These are phyloP conservation scores for Westerdykella ornata DNA, from an alignment of 2,329 filamentous ascomycete genomes.

Conservation along the genomic window DNA sequence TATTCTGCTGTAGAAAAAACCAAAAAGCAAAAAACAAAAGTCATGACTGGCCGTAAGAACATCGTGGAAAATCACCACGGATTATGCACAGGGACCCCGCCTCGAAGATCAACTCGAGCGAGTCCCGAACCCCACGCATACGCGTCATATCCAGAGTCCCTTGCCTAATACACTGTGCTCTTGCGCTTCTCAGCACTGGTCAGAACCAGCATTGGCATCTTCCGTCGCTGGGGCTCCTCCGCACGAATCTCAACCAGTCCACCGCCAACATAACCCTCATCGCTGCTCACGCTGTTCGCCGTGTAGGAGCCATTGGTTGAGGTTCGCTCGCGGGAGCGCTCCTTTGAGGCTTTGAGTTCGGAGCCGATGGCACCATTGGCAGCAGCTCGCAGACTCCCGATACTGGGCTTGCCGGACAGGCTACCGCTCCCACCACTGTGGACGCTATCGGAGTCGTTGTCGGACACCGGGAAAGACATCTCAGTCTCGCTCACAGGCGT, in stretches of 20 bases:
- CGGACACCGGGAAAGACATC: constrained; percentile 61
- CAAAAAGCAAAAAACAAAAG: constrained; percentile 22
- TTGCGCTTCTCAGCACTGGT: constrained; percentile 88
- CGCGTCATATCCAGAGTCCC: constrained; percentile 9
- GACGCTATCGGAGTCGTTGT: constrained; percentile 51
- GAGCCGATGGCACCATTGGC: constrained; percentile 82
- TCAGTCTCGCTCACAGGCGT: constrained; percentile 83
- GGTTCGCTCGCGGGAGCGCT: constrained; percentile 32
- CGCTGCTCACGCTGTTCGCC: constrained; percentile 60
- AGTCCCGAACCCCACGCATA: constrained; percentile 5
- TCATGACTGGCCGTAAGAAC: constrained; percentile 37
- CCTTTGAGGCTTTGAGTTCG: constrained; percentile 59
- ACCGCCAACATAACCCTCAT: constrained; percentile 53
- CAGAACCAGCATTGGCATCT: constrained; percentile 78
- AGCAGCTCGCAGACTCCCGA: constrained; percentile 68
- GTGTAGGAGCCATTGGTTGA: constrained; percentile 43
- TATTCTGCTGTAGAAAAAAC: constrained; percentile 14
- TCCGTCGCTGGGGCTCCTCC: constrained; percentile 62
- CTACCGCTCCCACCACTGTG: constrained; percentile 67
- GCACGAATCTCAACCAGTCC: constrained; percentile 47
- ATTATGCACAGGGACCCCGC: constrained; percentile 33
- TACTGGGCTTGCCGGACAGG: constrained; percentile 66
- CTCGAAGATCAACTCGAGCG: constrained; percentile 13
- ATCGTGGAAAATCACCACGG: constrained; percentile 21
- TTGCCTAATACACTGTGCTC: constrained; percentile 54